Evolutionary conservation across 805 yeast species (phyloP), one percentile per base, ranked within the genome.

Genomic region (Ogataea nakhonphanomensis): DNA sequence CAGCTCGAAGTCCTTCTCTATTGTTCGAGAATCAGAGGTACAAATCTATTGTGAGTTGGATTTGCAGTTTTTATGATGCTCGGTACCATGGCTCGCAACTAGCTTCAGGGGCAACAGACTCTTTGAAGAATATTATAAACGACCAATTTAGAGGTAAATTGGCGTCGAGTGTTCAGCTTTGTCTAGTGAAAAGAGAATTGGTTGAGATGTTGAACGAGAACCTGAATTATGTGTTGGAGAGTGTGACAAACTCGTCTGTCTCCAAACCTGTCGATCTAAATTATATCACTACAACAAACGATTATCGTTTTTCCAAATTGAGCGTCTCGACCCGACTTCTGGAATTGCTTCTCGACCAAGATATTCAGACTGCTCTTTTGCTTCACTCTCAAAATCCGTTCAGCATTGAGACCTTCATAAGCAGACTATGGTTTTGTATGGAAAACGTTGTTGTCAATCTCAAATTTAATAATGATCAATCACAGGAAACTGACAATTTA

Each of bases 341-440:
- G 7, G 54, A 55, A 25, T 44, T 62, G 2, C 30, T 64, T 9
- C 39, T 57, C 2, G 58, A 61, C 27, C 49, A 51, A 1, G 48
- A 50, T 7, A 32, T 59, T 7, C 37, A 35, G 11, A 41, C 48
- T 3, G 25, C 44, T 2, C 50, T 59, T 20, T 45, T 51, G 30
- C 33, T 54, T 3, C 51, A 55, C 12, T 38, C 50, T 2, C 56
- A 54, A 20, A 43, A 46, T 5, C 41, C 50, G 1, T 46, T 51
- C 15, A 34, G 45, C 8, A 15, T 61, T 2, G 62, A 63, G 26
- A 54, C 53, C 22, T 41, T 50, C 10, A 49, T 60, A 2, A 45
- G 51, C 13, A 49, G 62, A 35, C 39, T 54, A 2, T 62, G 66
- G 66, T 58, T 62, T 39, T 62, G 66, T 30, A 34, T 62, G 34